Evolutionary conservation across 768 basidiomycete genomes (phyloP), one percentile per base, ranked within the genome.

Genomic region (Serendipita sp.): DNA sequence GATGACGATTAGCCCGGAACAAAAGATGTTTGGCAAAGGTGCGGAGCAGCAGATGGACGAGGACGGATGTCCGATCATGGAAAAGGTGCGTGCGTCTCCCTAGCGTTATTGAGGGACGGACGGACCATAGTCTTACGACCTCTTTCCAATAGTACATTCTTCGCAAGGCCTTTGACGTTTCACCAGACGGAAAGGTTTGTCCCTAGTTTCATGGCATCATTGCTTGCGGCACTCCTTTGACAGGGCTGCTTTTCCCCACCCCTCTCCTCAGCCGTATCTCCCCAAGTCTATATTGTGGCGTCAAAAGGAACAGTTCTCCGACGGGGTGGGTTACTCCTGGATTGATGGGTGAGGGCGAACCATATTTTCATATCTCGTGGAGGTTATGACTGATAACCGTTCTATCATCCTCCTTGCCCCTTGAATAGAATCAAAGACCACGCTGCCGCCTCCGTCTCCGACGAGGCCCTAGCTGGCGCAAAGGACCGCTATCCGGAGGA

Each of bases 301-400:
- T 63, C 96, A 99, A 73, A 99, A 99, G 73, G 96, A 99, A 74
- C 94, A 98, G 69, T 99, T 99, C 76, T 97, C 94, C 1, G 96
- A 99, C 69, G 96, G 96, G 61, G 93, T 96, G 62, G 94, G 95
- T 33, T 97, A 96, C 74, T 94, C 92, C 33, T 97, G 95, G 94
- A 98, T 98, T 70, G 94, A 98, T 69, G 91, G 93, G 88, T 88
- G 69, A 44, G 80, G 14, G 7, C 7, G 14, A 38, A 3, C 41
- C 13, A 17, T 42, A 34, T 38, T 42, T 17, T 41, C n/a, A n/a
- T n/a, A n/a, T n/a, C n/a, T n/a, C n/a, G n/a, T n/a, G n/a, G n/a
- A n/a, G n/a, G n/a, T 61, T 48, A 13, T 28, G 4, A 22, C 28
- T 34, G 14, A 16, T 33, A 43, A 43, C 43, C 22, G 3, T 17